phyloP scores from a whole-genome alignment of 176 grass and related monocot species.

The Eleusine coracana region DNA sequence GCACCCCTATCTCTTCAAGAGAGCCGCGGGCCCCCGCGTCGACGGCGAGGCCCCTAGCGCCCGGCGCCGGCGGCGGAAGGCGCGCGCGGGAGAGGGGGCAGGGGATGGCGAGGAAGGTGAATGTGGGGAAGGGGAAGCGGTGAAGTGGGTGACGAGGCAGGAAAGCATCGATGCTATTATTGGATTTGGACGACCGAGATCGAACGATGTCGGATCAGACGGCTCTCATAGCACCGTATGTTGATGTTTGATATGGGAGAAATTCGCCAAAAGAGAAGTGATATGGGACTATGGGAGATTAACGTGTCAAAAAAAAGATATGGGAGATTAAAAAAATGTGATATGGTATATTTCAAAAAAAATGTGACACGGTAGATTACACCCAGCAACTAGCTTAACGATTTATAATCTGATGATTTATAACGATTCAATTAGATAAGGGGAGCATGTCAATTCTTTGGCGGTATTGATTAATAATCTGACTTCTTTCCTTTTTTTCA shows the following conservation, averaged over 20 bases:
- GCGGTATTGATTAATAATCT: not conserved
- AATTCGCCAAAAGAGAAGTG: too few species aligned
- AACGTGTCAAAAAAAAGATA: too few species aligned
- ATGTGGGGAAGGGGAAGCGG: slow-evolving; percentile 33
- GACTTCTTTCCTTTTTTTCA: not conserved
- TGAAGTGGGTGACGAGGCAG: slow-evolving; percentile 1
- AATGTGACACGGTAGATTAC: not conserved
- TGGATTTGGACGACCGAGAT: slow-evolving; percentile 40
- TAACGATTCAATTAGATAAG: not conserved
- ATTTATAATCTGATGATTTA: not conserved
- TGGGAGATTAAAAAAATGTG: too few species aligned
- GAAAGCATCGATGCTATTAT: slow-evolving; percentile 3
- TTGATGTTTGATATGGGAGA: not conserved
- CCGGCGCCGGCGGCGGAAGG: slow-evolving; percentile 37
- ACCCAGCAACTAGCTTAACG: not conserved
- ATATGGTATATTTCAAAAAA: too few species aligned
- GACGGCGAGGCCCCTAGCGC: slow-evolving; percentile 25
- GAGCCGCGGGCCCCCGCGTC: not conserved
- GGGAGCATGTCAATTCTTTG: too few species aligned
- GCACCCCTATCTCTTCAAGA: not conserved
- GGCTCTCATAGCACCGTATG: not conserved
- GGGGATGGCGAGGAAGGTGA: slow-evolving; percentile 3
- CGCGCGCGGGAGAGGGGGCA: slow-evolving; percentile 1
- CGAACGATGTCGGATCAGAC: not conserved
- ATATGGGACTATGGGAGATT: too few species aligned